A percentile compares a stretch with the other conserved stretches of the same genome.
phyloP scores from a whole-genome alignment of 495 filamentous ascomycete species.

The Hyaloscypha hepaticicola region DNA sequence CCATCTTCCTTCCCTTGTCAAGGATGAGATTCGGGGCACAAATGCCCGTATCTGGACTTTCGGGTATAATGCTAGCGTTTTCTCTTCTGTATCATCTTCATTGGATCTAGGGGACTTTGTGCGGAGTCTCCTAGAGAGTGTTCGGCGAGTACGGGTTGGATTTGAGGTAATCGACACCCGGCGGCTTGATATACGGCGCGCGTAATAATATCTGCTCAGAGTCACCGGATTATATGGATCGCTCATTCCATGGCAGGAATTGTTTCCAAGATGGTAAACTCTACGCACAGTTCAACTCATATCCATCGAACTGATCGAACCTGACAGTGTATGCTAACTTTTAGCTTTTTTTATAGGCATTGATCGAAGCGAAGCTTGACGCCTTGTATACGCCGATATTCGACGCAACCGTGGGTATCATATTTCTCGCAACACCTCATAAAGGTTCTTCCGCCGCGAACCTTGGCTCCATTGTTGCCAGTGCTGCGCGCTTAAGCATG shows the following conservation, averaged over 20 bases:
- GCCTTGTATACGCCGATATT: constrained; percentile 11
- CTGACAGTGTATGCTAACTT: constrained; percentile 6
- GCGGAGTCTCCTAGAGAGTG: background rate
- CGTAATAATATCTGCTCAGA: constrained; percentile 1
- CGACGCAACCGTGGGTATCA: constrained; percentile 10
- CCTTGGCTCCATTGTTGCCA: background rate
- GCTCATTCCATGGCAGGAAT: constrained; percentile 5
- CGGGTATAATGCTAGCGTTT: constrained; percentile 10
- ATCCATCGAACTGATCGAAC: constrained; percentile 3
- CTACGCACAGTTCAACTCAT: background rate
- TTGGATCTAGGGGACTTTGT: background rate
- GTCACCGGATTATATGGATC: constrained; percentile 7
- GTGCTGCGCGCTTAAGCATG: constrained; percentile 6
- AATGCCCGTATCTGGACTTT: constrained; percentile 7
- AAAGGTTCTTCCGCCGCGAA: constrained; percentile 11
- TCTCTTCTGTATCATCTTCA: constrained; percentile 1
- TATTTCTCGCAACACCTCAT: constrained; percentile 12
- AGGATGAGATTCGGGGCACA: constrained; percentile 3
- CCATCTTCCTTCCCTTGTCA: background rate
- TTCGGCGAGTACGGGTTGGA: background rate
- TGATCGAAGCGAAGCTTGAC: constrained; percentile 11
- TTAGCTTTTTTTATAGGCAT: constrained; percentile 7
- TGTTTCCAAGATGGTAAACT: constrained; percentile 6
- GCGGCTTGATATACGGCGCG: background rate
- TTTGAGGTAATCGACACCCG: background rate